Base-by-base conservation (phyloP, 2,329 filamentous ascomycete genomes). In the Seiridium unicorne region DNA sequence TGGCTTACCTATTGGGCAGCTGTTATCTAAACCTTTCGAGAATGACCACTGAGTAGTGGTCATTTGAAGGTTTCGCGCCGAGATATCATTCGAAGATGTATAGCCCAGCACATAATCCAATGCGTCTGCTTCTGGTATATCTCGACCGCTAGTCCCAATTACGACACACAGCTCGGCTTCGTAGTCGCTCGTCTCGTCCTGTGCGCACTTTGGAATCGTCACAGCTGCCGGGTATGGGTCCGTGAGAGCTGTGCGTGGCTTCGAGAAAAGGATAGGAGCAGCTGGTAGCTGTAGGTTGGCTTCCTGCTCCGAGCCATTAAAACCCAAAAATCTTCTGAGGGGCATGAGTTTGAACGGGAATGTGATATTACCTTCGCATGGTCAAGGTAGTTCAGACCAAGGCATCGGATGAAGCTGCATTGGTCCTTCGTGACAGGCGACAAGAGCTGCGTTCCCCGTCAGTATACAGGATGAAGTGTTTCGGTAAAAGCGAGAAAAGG, bases 351-450 rank as follows among this genome's bases (percentile, higher is more conserved):
- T 26, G 18, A 26, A 26, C 18, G 18, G 2, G 18, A 26, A 26
- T 2, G 18, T 26, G 18, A 26, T 26, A n/a, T 48, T 48, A 48
- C 46, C 46, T 48, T 48, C 4, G 75, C 76, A 58, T 78, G 76
- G 64, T 78, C 71, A 42, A 67, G 68, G 65, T 79, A 79, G 68
- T 81, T 81, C 56, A 81, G 72, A 5, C 79, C 78, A 51, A 81
- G 68, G 64, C 78, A 81, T 42, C 78, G 75, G 54, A 80, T 77
- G 26, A 74, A 40, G 73, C 73, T 5, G 77, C 70, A 38, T 79
- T 48, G 46, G 4, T 32, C 73, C 10, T 69, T 60, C 26, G 60
- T 60, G 1, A 68, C 62, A 0, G 77, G 77, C 2, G 72, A 68
- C 18, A 79, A 65, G 47, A 73, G 64, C 63, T 66, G n/a, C n/a